Evolutionary conservation across 2,329 filamentous ascomycete genomes (phyloP), one percentile per base, ranked within the genome.

Genomic region (Sphaerulina musiva): DNA sequence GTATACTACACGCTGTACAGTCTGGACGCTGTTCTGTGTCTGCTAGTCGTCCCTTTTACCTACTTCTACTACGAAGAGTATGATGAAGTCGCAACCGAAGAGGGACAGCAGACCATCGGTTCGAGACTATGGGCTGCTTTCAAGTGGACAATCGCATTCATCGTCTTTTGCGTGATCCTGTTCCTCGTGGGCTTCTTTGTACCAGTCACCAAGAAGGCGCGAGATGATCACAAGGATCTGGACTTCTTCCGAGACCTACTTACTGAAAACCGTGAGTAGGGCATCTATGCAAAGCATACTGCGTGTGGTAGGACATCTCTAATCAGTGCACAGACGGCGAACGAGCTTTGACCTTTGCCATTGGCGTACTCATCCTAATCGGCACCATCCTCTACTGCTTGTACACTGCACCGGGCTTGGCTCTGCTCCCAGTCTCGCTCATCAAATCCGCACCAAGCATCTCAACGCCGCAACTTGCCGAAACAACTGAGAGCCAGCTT

Each of bases 21-120:
- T 64, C 76, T 96, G 62, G 93, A 98, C 70, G 88, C 90, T 1
- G 70, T 96, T 5, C 81, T 98, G 9, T 98, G 93, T 67, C 77
- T 98, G 44, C 70, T 97, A 14, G 81, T 95, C 43, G 86, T 97
- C 17, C 93, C 93, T 0, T 98, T 98, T 68, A 86, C 91, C 46
- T 98, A 98, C 75, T 98, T 98, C 70, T 96, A 87, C 83, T 93
- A 95, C 67, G 93, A 98, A 70, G 93, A 97, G 71, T 95, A 95
- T 62, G 92, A 96, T 66, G 90, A 96, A 73, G 85, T 92, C 17
- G 90, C 90, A 57, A 80, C 85, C 34, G 88, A 95, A 64, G 82
- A 88, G 57, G 87, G 89, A 32, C 83, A 81, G 31, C 85, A 91
- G 68, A 86, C 86, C 2, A 71, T 86, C 55, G 79, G 78, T 6